Conservation (phyloP, 2,329 filamentous ascomycete species). For the Lachnellula occidentalis region DNA sequence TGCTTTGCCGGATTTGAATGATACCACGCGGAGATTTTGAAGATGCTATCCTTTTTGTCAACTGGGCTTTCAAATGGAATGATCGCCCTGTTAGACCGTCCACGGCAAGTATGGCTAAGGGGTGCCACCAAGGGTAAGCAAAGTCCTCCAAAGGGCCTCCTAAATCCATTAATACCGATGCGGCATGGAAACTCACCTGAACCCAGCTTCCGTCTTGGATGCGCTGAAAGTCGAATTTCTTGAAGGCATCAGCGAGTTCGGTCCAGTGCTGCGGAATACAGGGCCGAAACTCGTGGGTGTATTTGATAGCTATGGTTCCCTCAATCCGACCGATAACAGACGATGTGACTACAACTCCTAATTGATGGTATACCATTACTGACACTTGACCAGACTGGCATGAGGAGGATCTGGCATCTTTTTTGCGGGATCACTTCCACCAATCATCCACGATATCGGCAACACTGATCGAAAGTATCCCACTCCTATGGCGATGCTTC, state of each 20-base stretch:
- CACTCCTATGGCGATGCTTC: background rate
- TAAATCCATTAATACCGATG: too few species aligned
- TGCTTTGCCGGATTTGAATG: background rate
- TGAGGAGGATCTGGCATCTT: background rate
- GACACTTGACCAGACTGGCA: background rate
- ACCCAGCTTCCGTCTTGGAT: background rate
- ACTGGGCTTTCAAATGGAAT: background rate
- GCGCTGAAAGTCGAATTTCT: background rate
- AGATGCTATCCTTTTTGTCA: background rate
- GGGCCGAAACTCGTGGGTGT: background rate
- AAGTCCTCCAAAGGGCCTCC: background rate
- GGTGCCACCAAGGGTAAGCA: background rate
- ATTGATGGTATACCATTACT: background rate
- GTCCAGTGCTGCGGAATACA: background rate
- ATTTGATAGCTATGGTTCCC: background rate
- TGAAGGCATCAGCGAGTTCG: background rate
- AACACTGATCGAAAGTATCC: background rate
- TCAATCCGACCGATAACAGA: background rate
- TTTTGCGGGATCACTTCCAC: background rate
- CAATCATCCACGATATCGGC: background rate
- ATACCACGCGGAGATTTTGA: background rate
- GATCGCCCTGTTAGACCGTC: background rate
- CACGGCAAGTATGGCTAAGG: background rate
- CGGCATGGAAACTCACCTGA: background rate
- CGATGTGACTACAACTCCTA: background rate